phyloP scores from a whole-genome alignment of 805 yeast species.

The Huiozyma sinensis region DNA sequence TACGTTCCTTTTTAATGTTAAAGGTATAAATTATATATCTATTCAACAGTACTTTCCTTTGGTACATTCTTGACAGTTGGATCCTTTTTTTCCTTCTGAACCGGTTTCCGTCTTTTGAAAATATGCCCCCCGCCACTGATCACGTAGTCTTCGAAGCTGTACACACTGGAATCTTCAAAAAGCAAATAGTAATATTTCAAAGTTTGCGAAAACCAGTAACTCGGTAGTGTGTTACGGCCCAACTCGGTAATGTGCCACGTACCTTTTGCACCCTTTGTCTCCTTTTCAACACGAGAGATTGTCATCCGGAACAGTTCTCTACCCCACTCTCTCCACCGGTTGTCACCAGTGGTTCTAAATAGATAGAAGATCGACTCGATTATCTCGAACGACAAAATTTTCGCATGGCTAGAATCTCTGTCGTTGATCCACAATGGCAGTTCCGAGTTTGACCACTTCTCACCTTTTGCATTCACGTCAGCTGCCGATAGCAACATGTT shows the following conservation, averaged over 20 bases:
- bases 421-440: constrained; percentile 28
- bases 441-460: constrained; percentile 9
- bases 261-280: constrained; percentile 31
- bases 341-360: constrained; percentile 51
- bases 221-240: constrained; percentile 32
- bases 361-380: constrained; percentile 50
- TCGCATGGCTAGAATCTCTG: constrained; percentile 23
- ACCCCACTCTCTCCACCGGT: constrained; percentile 46
- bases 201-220: constrained; percentile 51
- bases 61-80: neutral
- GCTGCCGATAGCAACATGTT: constrained; percentile 7
- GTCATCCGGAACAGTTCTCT: constrained; percentile 36
- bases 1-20: neutral
- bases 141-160: constrained; percentile 43
- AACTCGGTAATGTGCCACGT: constrained; percentile 29
- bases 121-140: constrained; percentile 59
- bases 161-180: constrained; percentile 34
- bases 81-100: neutral
- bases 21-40: neutral
- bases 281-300: constrained; percentile 21
- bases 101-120: constrained; percentile 20
- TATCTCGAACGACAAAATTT: constrained; percentile 48
- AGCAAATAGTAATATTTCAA: constrained; percentile 44
- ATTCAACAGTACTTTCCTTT: neutral
- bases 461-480: constrained; percentile 5